Percentiles rank a stretch among this genome's conserved stretches.
These are phyloP conservation scores for Torulaspora maleeae DNA, from an alignment of 805 yeast genomes.

Conservation along the genomic window DNA sequence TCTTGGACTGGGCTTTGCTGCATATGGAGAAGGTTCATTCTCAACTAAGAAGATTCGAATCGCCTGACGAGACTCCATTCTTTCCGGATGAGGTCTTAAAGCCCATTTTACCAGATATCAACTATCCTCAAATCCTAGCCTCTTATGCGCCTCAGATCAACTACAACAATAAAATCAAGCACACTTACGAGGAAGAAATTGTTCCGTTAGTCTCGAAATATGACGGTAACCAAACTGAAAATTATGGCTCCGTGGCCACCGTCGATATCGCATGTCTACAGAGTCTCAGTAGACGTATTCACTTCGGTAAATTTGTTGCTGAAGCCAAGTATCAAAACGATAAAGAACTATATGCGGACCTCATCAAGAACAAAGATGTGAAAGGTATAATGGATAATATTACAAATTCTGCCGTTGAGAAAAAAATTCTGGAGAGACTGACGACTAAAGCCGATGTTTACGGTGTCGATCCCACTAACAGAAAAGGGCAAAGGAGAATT, in stretches of 20 bases:
- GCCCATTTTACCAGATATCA: conserved; percentile 73
- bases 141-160: conserved; percentile 68
- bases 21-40: conserved; percentile 74
- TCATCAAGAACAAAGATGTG: conserved; percentile 63
- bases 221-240: conserved; percentile 73
- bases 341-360: conserved; percentile 52
- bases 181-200: conserved; percentile 64
- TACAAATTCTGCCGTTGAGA: conserved; percentile 85
- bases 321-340: conserved; percentile 84
- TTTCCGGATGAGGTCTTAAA: conserved; percentile 61
- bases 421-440: conserved; percentile 71
- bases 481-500: conserved; percentile 69
- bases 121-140: conserved; percentile 77
- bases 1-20: conserved; percentile 78
- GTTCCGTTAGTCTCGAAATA: conserved; percentile 68
- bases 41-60: conserved; percentile 82
- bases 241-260: conserved; percentile 79
- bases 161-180: conserved; percentile 64
- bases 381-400: conserved; percentile 74
- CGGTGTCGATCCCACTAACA: conserved; percentile 81
- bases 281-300: conserved; percentile 85
- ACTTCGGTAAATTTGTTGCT: conserved; percentile 96
- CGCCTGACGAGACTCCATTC: conserved; percentile 92
- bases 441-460: conserved; percentile 77
- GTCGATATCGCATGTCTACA: conserved; percentile 86